Evolutionary conservation across 2,329 filamentous ascomycete genomes (phyloP).

Genomic region (Colletotrichum filicis): DNA sequence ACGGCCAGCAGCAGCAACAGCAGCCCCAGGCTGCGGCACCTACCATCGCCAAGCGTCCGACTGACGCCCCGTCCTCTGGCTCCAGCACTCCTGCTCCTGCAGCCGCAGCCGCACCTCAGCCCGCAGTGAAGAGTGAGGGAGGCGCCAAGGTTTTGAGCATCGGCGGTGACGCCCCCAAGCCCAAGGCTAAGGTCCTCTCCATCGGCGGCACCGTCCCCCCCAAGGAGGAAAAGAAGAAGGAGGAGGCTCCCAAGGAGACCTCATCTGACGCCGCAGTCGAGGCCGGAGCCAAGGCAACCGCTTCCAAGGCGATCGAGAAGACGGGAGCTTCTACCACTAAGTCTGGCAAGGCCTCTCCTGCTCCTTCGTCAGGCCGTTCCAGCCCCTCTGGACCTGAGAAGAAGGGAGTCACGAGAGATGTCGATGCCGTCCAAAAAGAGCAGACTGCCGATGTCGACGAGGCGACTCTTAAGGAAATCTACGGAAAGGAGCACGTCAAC

Average conservation of each 20-base stretch:
- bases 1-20: conserved; percentile 59
- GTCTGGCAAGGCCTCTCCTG: conserved; percentile 81
- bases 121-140: conserved; percentile 64
- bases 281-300: conserved; percentile 85
- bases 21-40: conserved; percentile 58
- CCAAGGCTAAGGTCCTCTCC: conserved; percentile 60
- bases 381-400: conserved; percentile 77
- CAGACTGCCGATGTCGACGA: conserved; percentile 79
- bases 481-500: conserved; percentile 93
- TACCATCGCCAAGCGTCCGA: conserved; percentile 72
- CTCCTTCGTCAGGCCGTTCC: conserved; percentile 84
- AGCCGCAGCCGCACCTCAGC: conserved; percentile 57
- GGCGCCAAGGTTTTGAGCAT: conserved; percentile 74
- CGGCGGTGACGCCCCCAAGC: conserved; percentile 67
- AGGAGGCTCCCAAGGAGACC: conserved; percentile 60
- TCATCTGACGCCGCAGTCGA: conserved; percentile 54
- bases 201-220: conserved; percentile 50
- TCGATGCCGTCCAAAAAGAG: conserved; percentile 86
- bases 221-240: conserved; percentile 59
- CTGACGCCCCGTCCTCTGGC: conserved; percentile 56
- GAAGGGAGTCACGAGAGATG: conserved; percentile 67
- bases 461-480: conserved; percentile 89
- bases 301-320: conserved; percentile 92
- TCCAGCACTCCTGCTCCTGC: conserved; percentile 56
- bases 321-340: conserved; percentile 71